Evolutionary conservation across 75 land plant species (phyloP), one percentile per base, ranked within the genome.

Genomic region (Pseudotsuga menziesii): DNA sequence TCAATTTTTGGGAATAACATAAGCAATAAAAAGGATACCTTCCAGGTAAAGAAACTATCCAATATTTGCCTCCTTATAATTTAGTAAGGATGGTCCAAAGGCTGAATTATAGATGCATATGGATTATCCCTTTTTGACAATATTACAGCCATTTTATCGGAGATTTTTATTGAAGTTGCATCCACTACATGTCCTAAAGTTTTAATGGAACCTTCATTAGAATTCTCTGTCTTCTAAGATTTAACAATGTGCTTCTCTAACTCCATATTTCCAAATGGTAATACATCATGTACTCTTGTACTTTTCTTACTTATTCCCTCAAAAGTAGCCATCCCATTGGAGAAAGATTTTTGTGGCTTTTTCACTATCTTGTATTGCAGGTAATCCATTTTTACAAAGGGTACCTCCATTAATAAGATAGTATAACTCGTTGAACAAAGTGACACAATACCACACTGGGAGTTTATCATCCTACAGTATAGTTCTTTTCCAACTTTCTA

Each of bases 371-470:
- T n/a, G 87, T 1, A 75, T 59, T 61, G 93, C 87, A 77, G 87
- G 93, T 57, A 80, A 82, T 41, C 93, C 90, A 88, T 91, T 90
- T 91, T 79, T 23, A 61, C 97, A 94, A 39, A 94, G 71, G 58
- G 96, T 91, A 66, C 91, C 96, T 23, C 97, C 97, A 41, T 90
- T 80, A 82, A 91, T 87, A 26, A 94, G 84, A 83, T 89, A 94
- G 72, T 94, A 94, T 9, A 94, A 89, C 82, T 94, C 97, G 76
- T 91, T 94, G 64, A 91, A 91, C n/a, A n/a, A n/a, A n/a, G n/a
- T n/a, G n/a, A n/a, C n/a, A n/a, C n/a, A n/a, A n/a, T n/a, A n/a
- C n/a, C n/a, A n/a, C n/a, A n/a, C n/a, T n/a, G n/a, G n/a, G n/a
- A n/a, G n/a, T n/a, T n/a, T n/a, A n/a, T n/a, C n/a, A n/a, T n/a